A percentile compares a stretch with the other conserved stretches of the same genome.
Conservation (phyloP, 2,329 filamentous ascomycete genomes). For the Monilinia fructigena region DNA sequence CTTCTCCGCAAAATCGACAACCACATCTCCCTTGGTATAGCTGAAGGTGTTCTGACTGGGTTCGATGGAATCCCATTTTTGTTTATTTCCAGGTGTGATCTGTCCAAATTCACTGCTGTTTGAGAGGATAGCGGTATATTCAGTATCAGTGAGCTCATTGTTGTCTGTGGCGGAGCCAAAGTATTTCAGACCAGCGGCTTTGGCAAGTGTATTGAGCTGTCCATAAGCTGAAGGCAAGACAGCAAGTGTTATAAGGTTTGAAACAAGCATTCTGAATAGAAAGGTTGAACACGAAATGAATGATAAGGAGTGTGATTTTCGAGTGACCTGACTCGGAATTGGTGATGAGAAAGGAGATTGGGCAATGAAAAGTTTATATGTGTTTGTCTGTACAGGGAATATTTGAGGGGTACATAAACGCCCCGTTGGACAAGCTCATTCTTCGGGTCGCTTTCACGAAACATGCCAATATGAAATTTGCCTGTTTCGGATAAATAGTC, state of each 20-base stretch:
- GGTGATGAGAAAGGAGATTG: not conserved
- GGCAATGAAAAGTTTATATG: constrained; percentile 3
- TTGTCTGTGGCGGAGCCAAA: constrained; percentile 61
- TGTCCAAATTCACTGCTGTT: constrained; percentile 61
- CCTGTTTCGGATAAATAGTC: constrained; percentile 22
- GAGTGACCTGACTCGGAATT: constrained; percentile 16
- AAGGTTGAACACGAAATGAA: not conserved
- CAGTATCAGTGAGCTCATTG: constrained; percentile 46
- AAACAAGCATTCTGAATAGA: constrained; percentile 24
- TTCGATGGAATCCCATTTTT: constrained; percentile 64
- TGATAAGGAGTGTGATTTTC: constrained; percentile 6
- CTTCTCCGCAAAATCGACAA: constrained; percentile 48
- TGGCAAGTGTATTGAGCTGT: constrained; percentile 45
- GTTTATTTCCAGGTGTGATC: constrained; percentile 62
- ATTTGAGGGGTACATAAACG: constrained; percentile 8
- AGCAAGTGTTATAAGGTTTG: constrained; percentile 20
- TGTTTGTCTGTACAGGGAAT: not conserved
- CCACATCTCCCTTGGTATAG: constrained; percentile 57
- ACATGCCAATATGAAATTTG: constrained; percentile 17
- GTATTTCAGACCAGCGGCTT: constrained; percentile 52
- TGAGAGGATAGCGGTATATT: constrained; percentile 56
- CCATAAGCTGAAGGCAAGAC: constrained; percentile 25
- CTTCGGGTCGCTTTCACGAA: not conserved
- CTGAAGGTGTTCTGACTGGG: constrained; percentile 55
- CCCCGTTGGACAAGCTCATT: not conserved